phyloP scores from a whole-genome alignment of 2,329 filamentous ascomycete genomes.

The Fusarium torreyae region DNA sequence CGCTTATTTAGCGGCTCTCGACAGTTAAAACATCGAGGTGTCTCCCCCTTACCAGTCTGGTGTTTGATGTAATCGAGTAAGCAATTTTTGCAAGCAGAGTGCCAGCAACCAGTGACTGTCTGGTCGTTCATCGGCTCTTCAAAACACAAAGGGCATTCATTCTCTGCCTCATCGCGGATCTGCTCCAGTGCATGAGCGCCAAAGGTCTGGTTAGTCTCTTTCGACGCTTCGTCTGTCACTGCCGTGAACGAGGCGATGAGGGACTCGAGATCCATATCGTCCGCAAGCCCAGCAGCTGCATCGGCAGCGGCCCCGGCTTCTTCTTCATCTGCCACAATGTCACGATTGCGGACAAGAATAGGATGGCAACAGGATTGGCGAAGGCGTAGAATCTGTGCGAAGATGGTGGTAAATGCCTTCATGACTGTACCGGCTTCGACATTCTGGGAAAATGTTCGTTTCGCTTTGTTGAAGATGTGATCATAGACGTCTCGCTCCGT shows the following conservation, averaged over 20 bases:
- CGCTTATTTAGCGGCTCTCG: slow-evolving; percentile 84
- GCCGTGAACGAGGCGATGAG: slow-evolving; percentile 88
- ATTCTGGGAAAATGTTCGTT: slow-evolving; percentile 86
- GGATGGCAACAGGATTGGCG: slow-evolving; percentile 97
- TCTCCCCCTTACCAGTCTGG: slow-evolving; percentile 80
- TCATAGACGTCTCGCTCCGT: slow-evolving; percentile 93
- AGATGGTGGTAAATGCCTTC: slow-evolving; percentile 97
- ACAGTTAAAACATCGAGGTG: slow-evolving; percentile 91
- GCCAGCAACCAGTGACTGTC: slow-evolving; percentile 96
- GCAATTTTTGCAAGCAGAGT: slow-evolving; percentile 95
- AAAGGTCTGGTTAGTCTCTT: slow-evolving; percentile 73
- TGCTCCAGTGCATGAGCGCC: slow-evolving; percentile 90
- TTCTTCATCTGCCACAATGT: slow-evolving; percentile 88
- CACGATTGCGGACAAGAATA: slow-evolving; percentile 86
- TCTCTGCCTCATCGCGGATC: slow-evolving; percentile 89
- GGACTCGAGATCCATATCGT: slow-evolving; percentile 95
- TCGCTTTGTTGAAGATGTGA: slow-evolving; percentile 87
- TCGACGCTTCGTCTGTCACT: slow-evolving; percentile 73
- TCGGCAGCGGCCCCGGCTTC: slow-evolving; percentile 83
- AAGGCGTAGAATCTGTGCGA: slow-evolving; percentile 93
- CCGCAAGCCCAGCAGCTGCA: slow-evolving; percentile 83
- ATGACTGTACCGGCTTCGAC: slow-evolving; percentile 92
- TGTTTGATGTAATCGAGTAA: slow-evolving; percentile 92
- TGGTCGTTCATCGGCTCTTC: slow-evolving; percentile 97
- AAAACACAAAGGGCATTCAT: slow-evolving; percentile 94